These are phyloP conservation scores for Tulasnella sp. DNA, from an alignment of 768 basidiomycete species.

Conservation along the genomic window DNA sequence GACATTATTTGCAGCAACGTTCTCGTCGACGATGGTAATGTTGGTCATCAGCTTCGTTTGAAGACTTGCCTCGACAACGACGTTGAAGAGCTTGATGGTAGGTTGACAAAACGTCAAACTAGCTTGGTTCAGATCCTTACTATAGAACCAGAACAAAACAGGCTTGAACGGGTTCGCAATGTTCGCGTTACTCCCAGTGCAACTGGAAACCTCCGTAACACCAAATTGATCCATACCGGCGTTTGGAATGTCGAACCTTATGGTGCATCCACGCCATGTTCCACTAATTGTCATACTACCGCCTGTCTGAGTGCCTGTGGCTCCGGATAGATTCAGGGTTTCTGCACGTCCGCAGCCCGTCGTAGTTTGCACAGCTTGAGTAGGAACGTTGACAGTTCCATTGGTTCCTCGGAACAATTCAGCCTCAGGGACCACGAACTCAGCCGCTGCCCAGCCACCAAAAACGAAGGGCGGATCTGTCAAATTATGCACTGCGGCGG, in stretches of 20 bases:
- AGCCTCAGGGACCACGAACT: constrained; percentile 34
- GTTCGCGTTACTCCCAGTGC: constrained; percentile 21
- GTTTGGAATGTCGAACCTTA: constrained; percentile 30
- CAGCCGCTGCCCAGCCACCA: constrained; percentile 39
- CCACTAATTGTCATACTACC: constrained; percentile 31
- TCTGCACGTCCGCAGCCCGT: constrained; percentile 37
- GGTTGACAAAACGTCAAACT: constrained; percentile 48
- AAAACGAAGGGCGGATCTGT: constrained; percentile 46
- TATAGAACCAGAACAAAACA: constrained; percentile 57
- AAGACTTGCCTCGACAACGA: constrained; percentile 28
- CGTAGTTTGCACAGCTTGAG: constrained; percentile 37
- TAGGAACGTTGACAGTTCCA: constrained; percentile 40
- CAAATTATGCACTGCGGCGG: constrained; percentile 30
- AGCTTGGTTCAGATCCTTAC: constrained; percentile 26
- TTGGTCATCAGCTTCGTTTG: constrained; percentile 31
- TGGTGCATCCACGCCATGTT: constrained; percentile 39
- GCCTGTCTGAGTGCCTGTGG: constrained; percentile 25
- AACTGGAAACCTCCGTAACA: constrained; percentile 30
- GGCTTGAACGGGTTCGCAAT: constrained; percentile 33
- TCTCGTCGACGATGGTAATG: constrained; percentile 27
- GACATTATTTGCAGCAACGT: constrained; percentile 36
- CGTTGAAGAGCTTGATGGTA: constrained; percentile 31
- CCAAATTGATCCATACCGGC: constrained; percentile 37
- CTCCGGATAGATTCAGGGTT: constrained; percentile 3
- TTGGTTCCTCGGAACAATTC: constrained; percentile 28